Evolutionary conservation across 2,329 filamentous ascomycete genomes (phyloP), one percentile per base, ranked within the genome.

Genomic region (Hirsutella minnesotensis): DNA sequence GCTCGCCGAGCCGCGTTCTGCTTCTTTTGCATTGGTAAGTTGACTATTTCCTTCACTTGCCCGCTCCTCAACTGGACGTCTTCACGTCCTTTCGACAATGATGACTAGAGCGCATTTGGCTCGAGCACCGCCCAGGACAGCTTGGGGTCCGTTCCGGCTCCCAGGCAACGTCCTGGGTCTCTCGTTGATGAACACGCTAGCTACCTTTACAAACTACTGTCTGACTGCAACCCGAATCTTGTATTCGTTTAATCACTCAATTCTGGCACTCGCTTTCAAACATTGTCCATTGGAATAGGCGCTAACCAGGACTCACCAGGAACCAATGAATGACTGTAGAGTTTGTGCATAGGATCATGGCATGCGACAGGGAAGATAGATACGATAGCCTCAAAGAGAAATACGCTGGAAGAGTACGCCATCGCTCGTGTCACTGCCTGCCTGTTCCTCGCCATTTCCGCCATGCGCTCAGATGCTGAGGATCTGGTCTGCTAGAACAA

Each of bases 101-200:
- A 96, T 96, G 90, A 96, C 90, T 87, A 90, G 90, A 96, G 90
- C 89, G 90, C 90, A 96, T 96, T 96, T 96, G 90, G 90, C 90
- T 96, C 87, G 90, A 96, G 90, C 75, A 94, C 88, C 79, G 79
- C 71, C 66, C 69, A 72, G 69, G 67, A 69, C 61, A 65, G 65
- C 66, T 70, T 70, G 71, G 71, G 66, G 69, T 66, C 72, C 82
- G 84, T 80, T 95, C 83, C 76, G 90, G 86, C 83, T 72, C 66
- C 69, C 68, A 67, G 67, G 68, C 56, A 59, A 60, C 52, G 62
- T 68, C 65, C 63, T 70, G 69, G 69, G 72, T 27, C 75, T 77
- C 82, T 94, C 90, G 77, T 78, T 95, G 90, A 95, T 95, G 90
- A 94, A 83, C 94, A 79, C 72, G 81, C 85, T 92, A 86, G 90